Conservation (phyloP, 495 filamentous ascomycete species). For the Podospora tetraspora region DNA sequence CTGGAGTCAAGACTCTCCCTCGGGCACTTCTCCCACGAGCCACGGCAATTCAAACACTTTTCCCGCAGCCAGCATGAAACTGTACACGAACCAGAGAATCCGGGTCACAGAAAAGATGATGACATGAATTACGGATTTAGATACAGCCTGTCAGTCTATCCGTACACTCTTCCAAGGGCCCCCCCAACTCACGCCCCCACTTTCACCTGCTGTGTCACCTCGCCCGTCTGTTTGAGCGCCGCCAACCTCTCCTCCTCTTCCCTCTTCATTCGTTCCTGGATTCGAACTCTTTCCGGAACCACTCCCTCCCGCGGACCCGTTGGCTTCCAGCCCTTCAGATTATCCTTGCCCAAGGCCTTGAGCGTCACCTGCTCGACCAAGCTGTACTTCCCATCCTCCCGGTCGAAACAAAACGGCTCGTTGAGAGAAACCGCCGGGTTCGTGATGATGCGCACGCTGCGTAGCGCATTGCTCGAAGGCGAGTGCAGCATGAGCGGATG, state of each 20-base stretch:
- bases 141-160: not conserved
- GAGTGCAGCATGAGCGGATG: constrained; percentile 73
- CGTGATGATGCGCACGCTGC: constrained; percentile 61
- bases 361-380: constrained; percentile 67
- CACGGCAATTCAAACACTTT: not conserved
- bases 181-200: constrained; percentile 1
- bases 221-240: constrained; percentile 15
- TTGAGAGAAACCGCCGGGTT: constrained; percentile 63
- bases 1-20: not conserved
- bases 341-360: constrained; percentile 51
- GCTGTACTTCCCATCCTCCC: constrained; percentile 56
- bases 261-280: constrained; percentile 47
- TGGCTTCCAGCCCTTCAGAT: constrained; percentile 59
- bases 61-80: not conserved
- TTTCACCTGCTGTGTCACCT: constrained; percentile 10
- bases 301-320: constrained; percentile 45
- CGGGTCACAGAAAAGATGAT: not conserved
- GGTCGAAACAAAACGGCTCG: constrained; percentile 59
- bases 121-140: not conserved
- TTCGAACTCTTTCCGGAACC: constrained; percentile 36
- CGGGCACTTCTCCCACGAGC: not conserved
- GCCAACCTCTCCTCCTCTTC: constrained; percentile 41
- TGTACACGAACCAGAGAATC: not conserved
- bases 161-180: not conserved
- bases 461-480: constrained; percentile 54